Percentiles rank a stretch among this genome's conserved stretches.
Evolutionary conservation across 768 basidiomycete genomes (phyloP).

Genomic region (Naganishia friedmannii): DNA sequence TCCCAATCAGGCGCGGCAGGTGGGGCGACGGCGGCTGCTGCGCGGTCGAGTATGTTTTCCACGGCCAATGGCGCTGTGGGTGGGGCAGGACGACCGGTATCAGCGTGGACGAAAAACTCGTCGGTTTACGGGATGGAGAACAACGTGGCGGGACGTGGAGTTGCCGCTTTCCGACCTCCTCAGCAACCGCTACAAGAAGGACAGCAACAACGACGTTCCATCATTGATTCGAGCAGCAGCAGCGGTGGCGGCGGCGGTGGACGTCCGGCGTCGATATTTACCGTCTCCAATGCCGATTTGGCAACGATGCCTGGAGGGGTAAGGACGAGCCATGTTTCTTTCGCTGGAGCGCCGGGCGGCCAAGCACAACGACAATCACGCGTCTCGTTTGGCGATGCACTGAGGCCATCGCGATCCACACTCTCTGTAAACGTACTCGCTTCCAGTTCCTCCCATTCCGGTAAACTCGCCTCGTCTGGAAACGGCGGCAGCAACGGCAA

Average conservation of each 20-base stretch:
- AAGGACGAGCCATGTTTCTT: constrained; percentile 49
- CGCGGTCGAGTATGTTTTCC: constrained; percentile 20
- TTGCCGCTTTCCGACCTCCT: constrained; percentile 29
- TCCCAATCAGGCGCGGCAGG: constrained; percentile 29
- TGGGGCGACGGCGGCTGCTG: too few relatives aligned
- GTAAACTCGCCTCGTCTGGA: too few relatives aligned
- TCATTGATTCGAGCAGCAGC: too few relatives aligned
- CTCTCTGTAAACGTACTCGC: constrained; percentile 32
- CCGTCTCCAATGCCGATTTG: constrained; percentile 37
- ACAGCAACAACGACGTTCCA: constrained; percentile 5
- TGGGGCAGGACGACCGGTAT: neutral
- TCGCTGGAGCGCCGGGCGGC: constrained; percentile 42
- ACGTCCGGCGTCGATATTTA: constrained; percentile 26
- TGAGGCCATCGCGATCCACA: constrained; percentile 39
- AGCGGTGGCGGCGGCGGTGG: too few relatives aligned
- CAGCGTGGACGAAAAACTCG: constrained; percentile 7
- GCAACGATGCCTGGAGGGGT: constrained; percentile 33
- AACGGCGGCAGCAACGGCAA: constrained; percentile 13
- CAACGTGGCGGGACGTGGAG: constrained; percentile 49
- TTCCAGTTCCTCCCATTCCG: constrained; percentile 31
- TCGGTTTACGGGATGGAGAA: constrained; percentile 42
- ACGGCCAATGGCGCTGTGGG: constrained; percentile 1
- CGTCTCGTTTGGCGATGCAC: constrained; percentile 48
- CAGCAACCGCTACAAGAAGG: neutral
- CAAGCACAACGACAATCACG: constrained; percentile 39